Base-by-base conservation (phyloP, 352 stramenopile genomes). In the Pythium dissotocum region DNA sequence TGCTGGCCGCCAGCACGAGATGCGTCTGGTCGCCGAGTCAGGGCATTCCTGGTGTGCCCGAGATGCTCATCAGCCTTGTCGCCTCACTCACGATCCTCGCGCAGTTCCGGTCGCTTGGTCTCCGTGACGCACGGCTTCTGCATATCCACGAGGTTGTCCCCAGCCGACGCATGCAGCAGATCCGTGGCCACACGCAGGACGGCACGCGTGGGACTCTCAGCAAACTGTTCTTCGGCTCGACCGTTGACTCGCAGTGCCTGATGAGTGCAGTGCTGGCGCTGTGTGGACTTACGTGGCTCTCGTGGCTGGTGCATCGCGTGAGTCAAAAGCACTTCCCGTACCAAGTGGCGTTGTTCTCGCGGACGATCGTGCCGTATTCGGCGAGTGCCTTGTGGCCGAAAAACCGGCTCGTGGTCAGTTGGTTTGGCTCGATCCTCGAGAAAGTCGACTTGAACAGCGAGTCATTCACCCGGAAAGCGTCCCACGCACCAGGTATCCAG, bases 11-110 rank as follows among this genome's bases (percentile, higher is more conserved):
- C 10, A 24, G 16, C 8, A 65, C 58, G 7, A 54, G 9, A 21
- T 48, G 48, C 9, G 48, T 16, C 51, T 42, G 44, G 59, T 61
- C 24, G 28, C 57, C 57, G 70, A 71, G 6, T 61, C 64, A 48
- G 62, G 65, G 8, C 65, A 70, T 87, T 4, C 58, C 71, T 2
- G 77, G 78, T 0, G 68, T 78, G 0, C 63, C 72, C 0, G 77
- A 83, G 38, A 73, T 86, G 14, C 58, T 73, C 18, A 62, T 86
- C 14, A 82, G 71, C 14, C 55, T 68, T 0, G 69, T 86, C 4
- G 76, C 68, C n/a, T 71, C 62, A 26, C 36, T 77, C 10, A 82
- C 67, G 0, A 71, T 82, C 49, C 58, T 73, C 3, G 71, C 73
- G 0, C 75, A 83, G 55, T 80, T 74, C 24, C 57, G 65, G 0